These are phyloP conservation scores for Tetradesmus lagerheimii DNA, from an alignment of 139 green algal genomes.

Conservation along the genomic window DNA sequence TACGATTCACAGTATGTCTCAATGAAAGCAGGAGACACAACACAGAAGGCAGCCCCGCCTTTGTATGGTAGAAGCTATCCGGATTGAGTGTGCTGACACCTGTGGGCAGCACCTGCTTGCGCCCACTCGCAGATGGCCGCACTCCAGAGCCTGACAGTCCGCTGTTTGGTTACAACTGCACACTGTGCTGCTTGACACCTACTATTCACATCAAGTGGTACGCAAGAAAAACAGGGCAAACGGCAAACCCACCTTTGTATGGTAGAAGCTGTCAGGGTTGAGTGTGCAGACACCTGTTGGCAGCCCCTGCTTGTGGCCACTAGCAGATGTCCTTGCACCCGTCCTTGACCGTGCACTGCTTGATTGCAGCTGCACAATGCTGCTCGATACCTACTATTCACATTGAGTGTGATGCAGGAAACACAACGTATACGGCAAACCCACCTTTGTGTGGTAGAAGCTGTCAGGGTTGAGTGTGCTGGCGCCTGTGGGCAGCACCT, in stretches of 20 bases:
- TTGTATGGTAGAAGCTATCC: background rate
- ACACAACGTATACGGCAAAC: no score
- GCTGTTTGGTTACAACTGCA: background rate
- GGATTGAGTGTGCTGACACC: background rate
- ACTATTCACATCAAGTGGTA: no score
- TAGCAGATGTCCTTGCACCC: slow-evolving; percentile 18
- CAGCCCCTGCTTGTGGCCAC: slow-evolving; percentile 5
- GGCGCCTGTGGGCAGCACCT: slow-evolving; percentile 13
- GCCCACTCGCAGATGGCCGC: slow-evolving; percentile 20
- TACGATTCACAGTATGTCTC: no score
- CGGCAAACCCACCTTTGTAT: background rate
- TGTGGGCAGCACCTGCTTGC: slow-evolving; percentile 35
- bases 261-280: background rate
- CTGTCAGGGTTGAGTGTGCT: background rate
- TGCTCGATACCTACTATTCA: no score
- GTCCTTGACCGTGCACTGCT: background rate
- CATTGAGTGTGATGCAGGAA: no score
- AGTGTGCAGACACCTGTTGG: slow-evolving; percentile 21
- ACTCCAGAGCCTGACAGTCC: background rate
- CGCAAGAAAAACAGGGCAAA: no score
- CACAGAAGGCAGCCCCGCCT: no score
- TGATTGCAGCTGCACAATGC: no score
- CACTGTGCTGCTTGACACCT: no score
- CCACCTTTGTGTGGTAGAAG: background rate
- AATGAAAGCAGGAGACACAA: no score